Evolutionary conservation across 1,284 basidiomycete species (phyloP).

Genomic region (Leucoagaricus sp.): DNA sequence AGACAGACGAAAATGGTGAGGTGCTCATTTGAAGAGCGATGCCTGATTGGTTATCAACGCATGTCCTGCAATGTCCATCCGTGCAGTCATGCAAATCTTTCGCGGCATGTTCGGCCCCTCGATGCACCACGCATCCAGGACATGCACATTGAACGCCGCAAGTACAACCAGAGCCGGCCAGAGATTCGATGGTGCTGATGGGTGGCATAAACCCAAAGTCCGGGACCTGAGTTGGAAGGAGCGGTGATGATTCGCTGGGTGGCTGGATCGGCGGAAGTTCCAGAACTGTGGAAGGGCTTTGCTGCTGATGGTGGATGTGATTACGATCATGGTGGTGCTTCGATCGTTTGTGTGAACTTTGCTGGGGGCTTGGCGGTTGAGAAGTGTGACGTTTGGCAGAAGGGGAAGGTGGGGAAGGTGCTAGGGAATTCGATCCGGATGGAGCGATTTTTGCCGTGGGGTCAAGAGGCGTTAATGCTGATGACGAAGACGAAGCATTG

Average conservation of each 20-base stretch:
- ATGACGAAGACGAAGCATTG: slow-evolving; percentile 15
- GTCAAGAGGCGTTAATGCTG: slow-evolving; percentile 9
- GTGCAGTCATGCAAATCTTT: slow-evolving; percentile 51
- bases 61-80: slow-evolving; percentile 61
- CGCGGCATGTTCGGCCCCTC: slow-evolving; percentile 48
- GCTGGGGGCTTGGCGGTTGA: slow-evolving; percentile 20
- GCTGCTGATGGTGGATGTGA: slow-evolving; percentile 24
- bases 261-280: slow-evolving; percentile 46
- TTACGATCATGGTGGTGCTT: slow-evolving; percentile 28
- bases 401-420: slow-evolving; percentile 14
- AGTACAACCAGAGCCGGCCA: slow-evolving; percentile 66
- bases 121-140: slow-evolving; percentile 72
- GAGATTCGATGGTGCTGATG: slow-evolving; percentile 51
- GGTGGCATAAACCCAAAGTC: slow-evolving; percentile 60
- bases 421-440: slow-evolving; percentile 21
- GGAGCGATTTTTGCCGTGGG: slow-evolving; percentile 24
- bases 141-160: slow-evolving; percentile 72
- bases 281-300: slow-evolving; percentile 29
- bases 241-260: slow-evolving; percentile 21
- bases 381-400: slow-evolving; percentile 4
- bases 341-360: slow-evolving; percentile 32
- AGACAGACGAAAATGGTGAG: slow-evolving; percentile 17
- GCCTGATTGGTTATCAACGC: slow-evolving; percentile 50
- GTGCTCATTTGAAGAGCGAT: slow-evolving; percentile 12
- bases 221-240: slow-evolving; percentile 33